phyloP scores from a whole-genome alignment of 139 green algal genomes.

The Micromonas pusilla region DNA sequence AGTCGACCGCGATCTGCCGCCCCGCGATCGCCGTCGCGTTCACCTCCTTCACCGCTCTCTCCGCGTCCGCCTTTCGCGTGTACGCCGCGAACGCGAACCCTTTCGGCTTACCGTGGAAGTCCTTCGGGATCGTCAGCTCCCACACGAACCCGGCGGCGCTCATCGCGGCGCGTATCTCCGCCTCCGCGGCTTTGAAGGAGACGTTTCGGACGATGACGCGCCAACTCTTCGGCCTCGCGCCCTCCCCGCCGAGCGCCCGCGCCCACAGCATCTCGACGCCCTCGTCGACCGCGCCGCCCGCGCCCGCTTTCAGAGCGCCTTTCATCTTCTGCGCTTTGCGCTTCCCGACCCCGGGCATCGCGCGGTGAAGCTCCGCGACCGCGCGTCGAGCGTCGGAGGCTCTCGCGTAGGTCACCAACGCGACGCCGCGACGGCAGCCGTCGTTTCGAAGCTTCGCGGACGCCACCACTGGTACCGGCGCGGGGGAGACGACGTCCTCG shows the following conservation, averaged over 20 bases:
- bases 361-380: background rate
- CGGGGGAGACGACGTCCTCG: background rate
- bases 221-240: constrained; percentile 72
- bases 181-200: constrained; percentile 52
- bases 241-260: constrained; percentile 56
- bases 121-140: constrained; percentile 25
- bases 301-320: background rate
- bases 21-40: constrained; percentile 66
- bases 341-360: background rate
- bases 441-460: constrained; percentile 8
- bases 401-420: background rate
- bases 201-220: constrained; percentile 85
- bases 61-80: constrained; percentile 59
- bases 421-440: background rate
- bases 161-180: background rate
- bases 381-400: background rate
- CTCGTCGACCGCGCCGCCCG: background rate
- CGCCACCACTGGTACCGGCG: background rate
- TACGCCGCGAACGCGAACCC: constrained; percentile 89
- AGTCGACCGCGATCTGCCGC: constrained; percentile 78
- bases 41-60: constrained; percentile 60
- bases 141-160: constrained; percentile 31
- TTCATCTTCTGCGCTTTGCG: background rate
- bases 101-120: constrained; percentile 14
- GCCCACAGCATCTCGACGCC: constrained; percentile 29